These are phyloP conservation scores for Solanum chiquidenum DNA, from an alignment of 257 asterid genomes.

Conservation along the genomic window DNA sequence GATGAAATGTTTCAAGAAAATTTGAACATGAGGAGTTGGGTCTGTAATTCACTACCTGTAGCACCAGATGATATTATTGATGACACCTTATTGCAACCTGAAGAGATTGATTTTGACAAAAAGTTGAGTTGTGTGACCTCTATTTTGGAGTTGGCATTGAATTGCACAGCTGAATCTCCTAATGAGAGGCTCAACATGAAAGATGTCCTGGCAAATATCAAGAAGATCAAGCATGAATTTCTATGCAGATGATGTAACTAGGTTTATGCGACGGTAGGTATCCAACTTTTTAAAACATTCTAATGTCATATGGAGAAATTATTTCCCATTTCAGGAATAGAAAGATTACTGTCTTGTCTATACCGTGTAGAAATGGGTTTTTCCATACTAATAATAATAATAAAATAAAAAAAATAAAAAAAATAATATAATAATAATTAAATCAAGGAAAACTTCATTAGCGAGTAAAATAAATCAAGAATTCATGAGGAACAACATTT, in stretches of 20 bases:
- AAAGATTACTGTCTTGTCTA: not conserved
- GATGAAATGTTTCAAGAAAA: not conserved
- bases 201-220: not conserved
- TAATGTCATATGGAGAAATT: not conserved
- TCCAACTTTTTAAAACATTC: not conserved
- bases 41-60: not conserved
- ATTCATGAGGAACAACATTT: not conserved
- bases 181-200: not conserved
- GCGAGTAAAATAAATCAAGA: not conserved
- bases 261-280: not conserved
- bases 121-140: not conserved
- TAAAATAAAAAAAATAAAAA: no score
- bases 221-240: not conserved
- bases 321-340: not conserved
- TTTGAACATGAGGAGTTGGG: conserved; percentile 1
- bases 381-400: not conserved
- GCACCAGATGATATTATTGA: not conserved
- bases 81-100: not conserved
- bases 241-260: not conserved
- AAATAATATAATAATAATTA: no score
- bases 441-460: not conserved
- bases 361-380: not conserved
- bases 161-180: not conserved
- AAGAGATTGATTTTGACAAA: not conserved
- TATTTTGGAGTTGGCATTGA: not conserved